These are phyloP conservation scores for Phytophthora lateralis DNA, from an alignment of 352 stramenopile genomes.

Conservation along the genomic window DNA sequence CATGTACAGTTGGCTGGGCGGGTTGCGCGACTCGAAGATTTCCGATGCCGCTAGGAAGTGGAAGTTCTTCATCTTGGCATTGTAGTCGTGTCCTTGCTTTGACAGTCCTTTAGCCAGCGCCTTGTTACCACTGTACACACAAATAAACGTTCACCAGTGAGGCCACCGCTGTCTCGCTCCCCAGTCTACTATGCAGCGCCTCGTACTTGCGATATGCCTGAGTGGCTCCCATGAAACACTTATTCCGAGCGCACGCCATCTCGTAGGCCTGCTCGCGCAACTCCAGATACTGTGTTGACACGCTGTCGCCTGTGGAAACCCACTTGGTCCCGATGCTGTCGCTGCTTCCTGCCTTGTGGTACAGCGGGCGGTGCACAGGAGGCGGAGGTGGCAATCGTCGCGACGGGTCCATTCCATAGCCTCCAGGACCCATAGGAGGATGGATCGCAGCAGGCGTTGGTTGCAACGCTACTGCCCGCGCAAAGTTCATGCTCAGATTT, in stretches of 20 bases:
- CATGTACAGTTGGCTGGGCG: conserved; percentile 74
- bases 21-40: conserved; percentile 85
- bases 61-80: conserved; percentile 84
- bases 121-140: conserved; percentile 66
- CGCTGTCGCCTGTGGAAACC: conserved; percentile 65
- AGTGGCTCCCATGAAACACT: conserved; percentile 89
- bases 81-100: conserved; percentile 80
- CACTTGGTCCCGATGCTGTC: conserved; percentile 54
- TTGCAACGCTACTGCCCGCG: conserved; percentile 72
- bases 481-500: conserved; percentile 79
- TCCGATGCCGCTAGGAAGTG: conserved; percentile 75
- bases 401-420: conserved; percentile 24
- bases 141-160: conserved; percentile 20
- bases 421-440: conserved; percentile 3
- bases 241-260: conserved; percentile 81
- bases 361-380: conserved; percentile 45
- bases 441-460: conserved; percentile 17
- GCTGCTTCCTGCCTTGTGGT: conserved; percentile 54
- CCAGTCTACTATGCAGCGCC: neutral
- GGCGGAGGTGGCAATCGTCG: conserved; percentile 28
- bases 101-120: conserved; percentile 75
- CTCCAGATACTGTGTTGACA: conserved; percentile 75
- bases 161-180: neutral
- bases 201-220: conserved; percentile 78
- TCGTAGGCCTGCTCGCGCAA: conserved; percentile 81